Evolutionary conservation across 345 rosid species (phyloP), one percentile per base, ranked within the genome.

Genomic region (Rhizophora apiculata): DNA sequence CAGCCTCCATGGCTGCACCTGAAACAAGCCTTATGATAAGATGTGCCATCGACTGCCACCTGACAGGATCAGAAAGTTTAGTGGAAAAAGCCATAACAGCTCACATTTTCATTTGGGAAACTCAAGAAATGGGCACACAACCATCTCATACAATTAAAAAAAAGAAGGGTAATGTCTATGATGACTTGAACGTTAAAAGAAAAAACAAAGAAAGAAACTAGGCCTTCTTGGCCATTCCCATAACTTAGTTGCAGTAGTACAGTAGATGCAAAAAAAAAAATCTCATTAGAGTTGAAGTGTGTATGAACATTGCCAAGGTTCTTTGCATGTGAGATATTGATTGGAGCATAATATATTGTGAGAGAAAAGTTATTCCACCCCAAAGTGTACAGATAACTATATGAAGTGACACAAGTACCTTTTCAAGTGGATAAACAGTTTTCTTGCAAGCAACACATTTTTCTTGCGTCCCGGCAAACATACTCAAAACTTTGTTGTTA

Each of bases 381-480:
- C 21, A 61, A 67, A 52, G 46, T 32, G 46, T 22, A 56, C 24
- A 53, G 34, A 2, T 66, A 62, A 22, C 53, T 65, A 64, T 53
- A 43, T 37, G 1, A 29, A 65, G 37, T 36, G 22, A 46, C 0
- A 60, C 24, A 6, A 20, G 68, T 79, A 87, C 92, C 96, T 82
- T 85, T 80, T 89, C 96, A 52, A 87, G 63, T 0, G 92, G 96
- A 69, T 89, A 89, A 56, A 89, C 92, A 62, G 92, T 89, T 77
- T 84, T 89, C 74, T 82, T 87, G 83, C 92, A 89, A 60, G 90
- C 83, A 43, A 85, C 81, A 52, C 96, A 89, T 77, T 89, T 87
- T 27, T 89, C 96, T 70, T 87, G 96, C 65, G 92, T 89, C 68
- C 96, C 96, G 22, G 88, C 88, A 77, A 89, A 89, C 84, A 82